Evolutionary conservation across 1,284 basidiomycete genomes (phyloP).

Genomic region (Cerrena zonata): DNA sequence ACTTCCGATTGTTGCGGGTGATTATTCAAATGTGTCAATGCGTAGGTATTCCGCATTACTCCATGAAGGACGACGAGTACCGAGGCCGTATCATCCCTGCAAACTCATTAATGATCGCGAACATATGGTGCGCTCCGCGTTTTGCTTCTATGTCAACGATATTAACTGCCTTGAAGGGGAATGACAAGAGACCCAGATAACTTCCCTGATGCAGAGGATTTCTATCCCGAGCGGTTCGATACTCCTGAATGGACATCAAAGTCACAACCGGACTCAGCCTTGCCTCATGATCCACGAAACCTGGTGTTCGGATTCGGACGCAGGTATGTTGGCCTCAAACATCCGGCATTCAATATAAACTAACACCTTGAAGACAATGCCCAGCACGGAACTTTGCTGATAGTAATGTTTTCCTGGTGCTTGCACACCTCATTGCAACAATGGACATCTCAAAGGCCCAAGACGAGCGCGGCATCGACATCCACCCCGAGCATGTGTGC

Average conservation of each 20-base stretch:
- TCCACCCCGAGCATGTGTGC: conserved; percentile 12
- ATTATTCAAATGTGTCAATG: conserved; percentile 4
- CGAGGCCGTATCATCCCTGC: conserved; percentile 17
- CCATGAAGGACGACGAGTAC: conserved; percentile 19
- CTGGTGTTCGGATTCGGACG: conserved; percentile 24
- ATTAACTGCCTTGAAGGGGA: conserved; percentile 14
- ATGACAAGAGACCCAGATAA: conserved; percentile 18
- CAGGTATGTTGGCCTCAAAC: conserved; percentile 8
- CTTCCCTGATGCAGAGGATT: conserved; percentile 18
- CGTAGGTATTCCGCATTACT: conserved; percentile 19
- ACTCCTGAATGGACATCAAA: conserved; percentile 11
- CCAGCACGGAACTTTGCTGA: conserved; percentile 22
- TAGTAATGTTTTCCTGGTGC: conserved; percentile 16
- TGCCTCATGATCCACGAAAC: conserved; percentile 17
- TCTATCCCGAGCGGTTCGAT: conserved; percentile 20
- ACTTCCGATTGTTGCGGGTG: neutral
- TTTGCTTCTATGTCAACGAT: neutral
- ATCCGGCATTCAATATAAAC: neutral
- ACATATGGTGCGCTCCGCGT: conserved; percentile 20
- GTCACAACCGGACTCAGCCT: neutral
- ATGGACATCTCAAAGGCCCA: conserved; percentile 17
- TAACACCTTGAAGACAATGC: conserved; percentile 15
- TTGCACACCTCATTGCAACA: conserved; percentile 21
- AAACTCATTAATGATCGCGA: conserved; percentile 21
- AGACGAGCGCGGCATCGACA: conserved; percentile 13